Conservation (phyloP, 2,329 filamentous ascomycete genomes). For the Pseudogymnoascus sp. region DNA sequence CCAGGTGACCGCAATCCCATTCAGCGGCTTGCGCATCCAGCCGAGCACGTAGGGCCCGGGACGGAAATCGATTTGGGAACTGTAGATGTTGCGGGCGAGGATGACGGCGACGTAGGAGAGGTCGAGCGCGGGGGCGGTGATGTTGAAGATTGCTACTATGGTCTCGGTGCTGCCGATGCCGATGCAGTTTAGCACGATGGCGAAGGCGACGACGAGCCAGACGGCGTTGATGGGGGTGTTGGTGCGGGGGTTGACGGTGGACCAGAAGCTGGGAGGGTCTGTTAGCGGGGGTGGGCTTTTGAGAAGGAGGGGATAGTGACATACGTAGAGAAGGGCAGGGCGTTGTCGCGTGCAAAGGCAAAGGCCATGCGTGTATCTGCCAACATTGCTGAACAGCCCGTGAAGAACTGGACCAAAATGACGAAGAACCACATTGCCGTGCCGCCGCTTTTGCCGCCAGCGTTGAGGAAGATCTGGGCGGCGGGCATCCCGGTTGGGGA, state of each 20-base stretch:
- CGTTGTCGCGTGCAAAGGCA: slow-evolving; percentile 51
- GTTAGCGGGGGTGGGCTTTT: neutral
- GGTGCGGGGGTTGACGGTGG: slow-evolving; percentile 43
- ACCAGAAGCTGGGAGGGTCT: slow-evolving; percentile 36
- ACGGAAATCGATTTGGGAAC: slow-evolving; percentile 30
- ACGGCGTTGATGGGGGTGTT: slow-evolving; percentile 54
- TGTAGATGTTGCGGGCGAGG: slow-evolving; percentile 46
- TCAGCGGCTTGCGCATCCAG: slow-evolving; percentile 44
- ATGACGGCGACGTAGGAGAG: slow-evolving; percentile 52
- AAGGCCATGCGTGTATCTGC: slow-evolving; percentile 55
- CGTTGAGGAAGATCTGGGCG: slow-evolving; percentile 51
- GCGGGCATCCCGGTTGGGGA: slow-evolving; percentile 52
- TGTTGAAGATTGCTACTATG: slow-evolving; percentile 43
- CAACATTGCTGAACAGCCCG: slow-evolving; percentile 54
- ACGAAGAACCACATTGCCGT: slow-evolving; percentile 53
- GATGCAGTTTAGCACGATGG: slow-evolving; percentile 41
- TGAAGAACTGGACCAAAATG: slow-evolving; percentile 57
- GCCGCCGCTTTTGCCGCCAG: slow-evolving; percentile 46
- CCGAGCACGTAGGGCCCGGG: slow-evolving; percentile 48
- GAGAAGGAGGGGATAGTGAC: slow-evolving; percentile 12
- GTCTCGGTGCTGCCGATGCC: slow-evolving; percentile 42
- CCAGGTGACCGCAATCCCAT: slow-evolving; percentile 49
- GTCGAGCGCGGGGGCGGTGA: slow-evolving; percentile 43
- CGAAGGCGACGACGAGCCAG: slow-evolving; percentile 54
- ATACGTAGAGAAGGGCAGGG: slow-evolving; percentile 50